These are phyloP conservation scores for Lippia alba DNA, from an alignment of 305 asterid genomes.

Conservation along the genomic window DNA sequence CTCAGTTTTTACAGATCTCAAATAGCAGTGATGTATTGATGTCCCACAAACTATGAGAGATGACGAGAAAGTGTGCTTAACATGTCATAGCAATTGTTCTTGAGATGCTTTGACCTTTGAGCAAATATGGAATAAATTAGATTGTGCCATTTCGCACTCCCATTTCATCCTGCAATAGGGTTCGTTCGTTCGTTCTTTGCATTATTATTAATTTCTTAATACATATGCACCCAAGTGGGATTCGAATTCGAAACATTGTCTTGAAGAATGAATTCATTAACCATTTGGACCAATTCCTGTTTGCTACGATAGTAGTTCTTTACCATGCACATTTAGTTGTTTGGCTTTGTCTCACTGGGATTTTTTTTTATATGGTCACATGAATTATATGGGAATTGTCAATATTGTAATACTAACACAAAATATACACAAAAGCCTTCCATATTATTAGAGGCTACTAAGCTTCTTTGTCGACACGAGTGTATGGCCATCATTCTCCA, in stretches of 20 bases:
- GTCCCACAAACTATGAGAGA: conserved; percentile 21
- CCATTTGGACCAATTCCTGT: too few relatives aligned
- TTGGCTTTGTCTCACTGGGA: neutral
- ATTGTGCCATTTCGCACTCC: too few relatives aligned
- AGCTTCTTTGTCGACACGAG: neutral
- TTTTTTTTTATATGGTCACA: neutral
- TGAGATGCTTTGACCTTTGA: conserved; percentile 7
- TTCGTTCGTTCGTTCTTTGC: neutral
- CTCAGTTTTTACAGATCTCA: conserved; percentile 19
- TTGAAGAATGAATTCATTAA: too few relatives aligned
- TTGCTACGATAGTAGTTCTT: too few relatives aligned
- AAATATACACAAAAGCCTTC: neutral
- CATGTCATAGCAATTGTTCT: conserved; percentile 1
- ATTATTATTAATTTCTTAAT: too few relatives aligned
- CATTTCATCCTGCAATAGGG: too few relatives aligned
- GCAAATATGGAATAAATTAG: conserved; percentile 27
- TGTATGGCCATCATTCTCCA: conserved; percentile 36
- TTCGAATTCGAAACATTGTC: too few relatives aligned
- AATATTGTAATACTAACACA: neutral
- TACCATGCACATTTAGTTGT: neutral
- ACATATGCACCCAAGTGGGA: too few relatives aligned
- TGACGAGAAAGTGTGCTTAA: neutral
- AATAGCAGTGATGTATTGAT: neutral
- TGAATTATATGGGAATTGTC: too few relatives aligned
- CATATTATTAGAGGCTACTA: conserved; percentile 18